A percentile compares a stretch with the other conserved stretches of the same genome.
These are phyloP conservation scores for Xylaria nigripes DNA, from an alignment of 495 filamentous ascomycete species.

Conservation along the genomic window DNA sequence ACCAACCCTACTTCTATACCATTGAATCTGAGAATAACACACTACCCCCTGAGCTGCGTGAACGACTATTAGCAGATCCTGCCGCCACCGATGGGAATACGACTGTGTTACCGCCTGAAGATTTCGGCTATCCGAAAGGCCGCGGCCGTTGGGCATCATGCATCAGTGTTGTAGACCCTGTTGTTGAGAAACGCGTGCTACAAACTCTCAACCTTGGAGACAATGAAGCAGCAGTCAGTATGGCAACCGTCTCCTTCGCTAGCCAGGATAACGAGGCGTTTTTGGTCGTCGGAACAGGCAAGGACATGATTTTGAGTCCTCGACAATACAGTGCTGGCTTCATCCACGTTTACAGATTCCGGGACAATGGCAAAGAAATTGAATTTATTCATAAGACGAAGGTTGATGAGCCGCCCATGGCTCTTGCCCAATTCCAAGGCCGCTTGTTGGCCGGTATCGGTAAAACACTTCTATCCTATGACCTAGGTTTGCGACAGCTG, in stretches of 20 bases:
- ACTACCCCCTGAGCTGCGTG: slow-evolving; percentile 63
- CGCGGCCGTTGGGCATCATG: slow-evolving; percentile 90
- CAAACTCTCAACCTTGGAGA: slow-evolving; percentile 72
- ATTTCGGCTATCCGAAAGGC: slow-evolving; percentile 83
- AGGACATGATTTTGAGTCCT: slow-evolving; percentile 73
- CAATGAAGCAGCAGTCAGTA: slow-evolving; percentile 86
- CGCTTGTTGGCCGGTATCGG: slow-evolving; percentile 79
- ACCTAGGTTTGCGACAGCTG: slow-evolving; percentile 82
- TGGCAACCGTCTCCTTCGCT: slow-evolving; percentile 73
- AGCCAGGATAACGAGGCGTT: slow-evolving; percentile 86
- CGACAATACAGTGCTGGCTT: slow-evolving; percentile 68
- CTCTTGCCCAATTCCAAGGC: slow-evolving; percentile 86
- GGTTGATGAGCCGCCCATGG: slow-evolving; percentile 78
- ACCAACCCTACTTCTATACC: slow-evolving; percentile 82
- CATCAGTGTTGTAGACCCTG: slow-evolving; percentile 80
- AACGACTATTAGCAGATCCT: slow-evolving; percentile 57
- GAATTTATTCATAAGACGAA: slow-evolving; percentile 96
- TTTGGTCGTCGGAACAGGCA: slow-evolving; percentile 85
- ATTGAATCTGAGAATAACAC: slow-evolving; percentile 91
- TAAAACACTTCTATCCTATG: slow-evolving; percentile 73
- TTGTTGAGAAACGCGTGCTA: slow-evolving; percentile 62
- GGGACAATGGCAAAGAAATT: slow-evolving; percentile 72
- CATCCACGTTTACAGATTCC: slow-evolving; percentile 89
- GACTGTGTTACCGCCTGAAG: slow-evolving; percentile 60
- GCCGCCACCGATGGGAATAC: slow-evolving; percentile 63